Percentiles rank a stretch among this genome's conserved stretches.
These are phyloP conservation scores for Colletotrichum sansevieriae DNA, from an alignment of 2,329 filamentous ascomycete species.

Conservation along the genomic window DNA sequence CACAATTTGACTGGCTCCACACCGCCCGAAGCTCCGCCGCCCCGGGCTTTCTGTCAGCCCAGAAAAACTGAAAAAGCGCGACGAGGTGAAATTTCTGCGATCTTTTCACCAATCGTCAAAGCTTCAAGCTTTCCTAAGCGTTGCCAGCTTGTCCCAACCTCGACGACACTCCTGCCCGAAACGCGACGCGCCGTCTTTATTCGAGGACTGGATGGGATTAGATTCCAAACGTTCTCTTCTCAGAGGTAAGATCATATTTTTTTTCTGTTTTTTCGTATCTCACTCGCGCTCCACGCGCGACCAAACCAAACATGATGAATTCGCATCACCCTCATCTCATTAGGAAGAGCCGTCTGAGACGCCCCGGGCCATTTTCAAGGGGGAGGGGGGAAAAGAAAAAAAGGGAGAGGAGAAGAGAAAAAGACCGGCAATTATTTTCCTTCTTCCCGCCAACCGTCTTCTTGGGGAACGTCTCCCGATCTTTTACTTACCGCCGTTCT, in stretches of 20 bases:
- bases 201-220: no score
- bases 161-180: background rate
- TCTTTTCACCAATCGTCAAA: background rate
- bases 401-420: background rate
- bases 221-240: no score
- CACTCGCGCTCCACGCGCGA: background rate
- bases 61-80: slow-evolving; percentile 1
- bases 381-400: background rate
- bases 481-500: background rate
- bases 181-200: background rate
- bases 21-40: background rate
- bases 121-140: background rate
- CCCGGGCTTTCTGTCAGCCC: background rate
- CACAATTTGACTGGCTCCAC: slow-evolving; percentile 6
- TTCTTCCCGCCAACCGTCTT: no score
- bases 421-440: no score
- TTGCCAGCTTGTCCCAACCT: no score
- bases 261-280: background rate
- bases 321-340: slow-evolving; percentile 53
- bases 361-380: slow-evolving; percentile 29
- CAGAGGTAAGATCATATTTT: background rate
- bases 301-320: slow-evolving; percentile 55
- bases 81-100: slow-evolving; percentile 4
- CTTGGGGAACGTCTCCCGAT: background rate
- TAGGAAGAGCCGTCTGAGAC: slow-evolving; percentile 65